Percentiles rank a stretch among this genome's conserved stretches.
Conservation (phyloP, 352 stramenopile genomes). For the Globisporangium uncinulatum region DNA sequence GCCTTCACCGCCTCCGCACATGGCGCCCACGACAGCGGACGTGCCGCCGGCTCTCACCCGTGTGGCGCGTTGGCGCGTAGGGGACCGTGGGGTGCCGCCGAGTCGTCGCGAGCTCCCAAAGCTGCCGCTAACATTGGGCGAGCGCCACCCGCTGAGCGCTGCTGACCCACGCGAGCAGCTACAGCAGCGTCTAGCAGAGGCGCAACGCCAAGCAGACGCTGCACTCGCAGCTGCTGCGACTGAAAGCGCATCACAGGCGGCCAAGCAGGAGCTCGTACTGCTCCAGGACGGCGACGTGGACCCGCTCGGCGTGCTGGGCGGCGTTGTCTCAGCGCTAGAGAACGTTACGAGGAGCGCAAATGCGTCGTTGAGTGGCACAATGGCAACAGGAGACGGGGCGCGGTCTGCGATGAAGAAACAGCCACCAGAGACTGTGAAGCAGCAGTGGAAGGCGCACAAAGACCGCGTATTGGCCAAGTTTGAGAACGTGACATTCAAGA, state of each 20-base stretch:
- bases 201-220: no score
- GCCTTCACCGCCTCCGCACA: background rate
- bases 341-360: background rate
- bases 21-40: background rate
- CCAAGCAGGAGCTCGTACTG: constrained; percentile 42
- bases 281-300: constrained; percentile 67
- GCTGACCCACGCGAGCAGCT: background rate
- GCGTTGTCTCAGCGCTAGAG: constrained; percentile 2
- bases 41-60: background rate
- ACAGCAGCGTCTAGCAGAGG: background rate
- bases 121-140: constrained; percentile 17
- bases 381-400: background rate
- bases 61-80: constrained; percentile 34
- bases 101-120: constrained; percentile 22
- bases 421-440: constrained; percentile 35
- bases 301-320: constrained; percentile 46
- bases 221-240: background rate
- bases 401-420: background rate
- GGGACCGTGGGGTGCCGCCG: constrained; percentile 20
- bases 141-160: constrained; percentile 39
- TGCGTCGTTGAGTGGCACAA: background rate
- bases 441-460: constrained; percentile 62
- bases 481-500: constrained; percentile 60
- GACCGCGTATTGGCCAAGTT: constrained; percentile 62
- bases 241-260: background rate